Evolutionary conservation across 768 basidiomycete species (phyloP), one percentile per base, ranked within the genome.

Genomic region (Cyclocybe cylindracea): DNA sequence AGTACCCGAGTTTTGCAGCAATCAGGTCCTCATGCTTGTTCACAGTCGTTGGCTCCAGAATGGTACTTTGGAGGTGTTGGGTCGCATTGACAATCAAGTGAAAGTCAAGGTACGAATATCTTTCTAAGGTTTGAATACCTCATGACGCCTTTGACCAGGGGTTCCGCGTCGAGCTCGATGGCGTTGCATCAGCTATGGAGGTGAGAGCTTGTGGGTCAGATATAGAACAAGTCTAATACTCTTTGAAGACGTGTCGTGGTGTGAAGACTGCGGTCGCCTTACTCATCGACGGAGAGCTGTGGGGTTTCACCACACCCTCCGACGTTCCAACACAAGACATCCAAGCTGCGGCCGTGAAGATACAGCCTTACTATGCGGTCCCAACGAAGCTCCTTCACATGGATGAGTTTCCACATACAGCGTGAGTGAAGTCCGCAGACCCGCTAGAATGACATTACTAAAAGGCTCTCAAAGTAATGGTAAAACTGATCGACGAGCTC

Each of bases 161-260:
- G 4, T 85, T 85, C 69, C 78, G 84, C 29, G 80, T 85, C 10
- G 84, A 85, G 61, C 70, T 85, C 7, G 84, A 83, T 52, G 84
- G 84, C 3, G 82, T 85, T 7, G 72, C 81, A 2, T 76, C 76
- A 16, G 82, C 82, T 5, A 81, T 85, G 79, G 75, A 82, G 71
- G 82, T 82, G 38, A 49, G 66, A 46, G 38, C 24, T 33, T 29
- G 38, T 14, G 47, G 10, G 14, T 39, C 35, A 46, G 18, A 9
- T 36, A 46, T 33, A 13, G 5, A 45, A 42, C 14, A 13, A 38
- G 41, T 13, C 41, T 50, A 34, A 53, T 34, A 34, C 38, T 39
- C 29, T 18, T 29, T 31, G 24, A 24, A 79, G 78, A 75, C 73
- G 4, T 75, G 71, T 53, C 46, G 66, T 39, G 66, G 68, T 7